These are phyloP conservation scores for Eucalyptus microcorys DNA, from an alignment of 345 rosid genomes.

Conservation along the genomic window DNA sequence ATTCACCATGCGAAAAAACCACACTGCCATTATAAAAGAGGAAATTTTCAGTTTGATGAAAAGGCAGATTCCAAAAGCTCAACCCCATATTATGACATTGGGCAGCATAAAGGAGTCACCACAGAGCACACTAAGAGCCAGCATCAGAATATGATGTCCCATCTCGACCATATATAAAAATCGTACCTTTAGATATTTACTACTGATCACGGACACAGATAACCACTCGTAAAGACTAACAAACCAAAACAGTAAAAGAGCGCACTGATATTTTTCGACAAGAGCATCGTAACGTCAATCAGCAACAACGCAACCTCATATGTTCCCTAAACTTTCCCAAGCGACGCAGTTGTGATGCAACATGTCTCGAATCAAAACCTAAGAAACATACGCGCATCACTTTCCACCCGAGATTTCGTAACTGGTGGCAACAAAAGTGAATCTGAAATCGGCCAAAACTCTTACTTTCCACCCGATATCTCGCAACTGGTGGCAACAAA, in stretches of 20 bases:
- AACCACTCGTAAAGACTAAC: not conserved
- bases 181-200: not conserved
- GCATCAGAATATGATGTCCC: not conserved
- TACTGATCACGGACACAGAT: not conserved
- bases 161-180: not conserved
- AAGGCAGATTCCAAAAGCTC: conserved; percentile 19
- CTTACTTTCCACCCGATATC: not conserved
- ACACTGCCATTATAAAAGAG: conserved; percentile 15
- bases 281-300: not conserved
- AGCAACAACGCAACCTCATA: not conserved
- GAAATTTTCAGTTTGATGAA: not conserved
- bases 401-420: not conserved
- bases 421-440: not conserved
- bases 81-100: conserved; percentile 8
- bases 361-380: not conserved
- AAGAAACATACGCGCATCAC: not conserved
- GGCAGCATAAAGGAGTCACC: conserved; percentile 19
- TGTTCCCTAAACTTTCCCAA: not conserved
- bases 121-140: not conserved
- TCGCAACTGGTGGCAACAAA: not conserved
- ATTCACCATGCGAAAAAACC: conserved; percentile 44
- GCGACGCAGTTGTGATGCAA: not conserved
- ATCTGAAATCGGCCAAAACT: not conserved
- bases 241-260: not conserved
- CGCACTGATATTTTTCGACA: not conserved